These are phyloP conservation scores for Neckera pumila DNA, from an alignment of 225 moss, liverwort and hornwort species.

Conservation along the genomic window DNA sequence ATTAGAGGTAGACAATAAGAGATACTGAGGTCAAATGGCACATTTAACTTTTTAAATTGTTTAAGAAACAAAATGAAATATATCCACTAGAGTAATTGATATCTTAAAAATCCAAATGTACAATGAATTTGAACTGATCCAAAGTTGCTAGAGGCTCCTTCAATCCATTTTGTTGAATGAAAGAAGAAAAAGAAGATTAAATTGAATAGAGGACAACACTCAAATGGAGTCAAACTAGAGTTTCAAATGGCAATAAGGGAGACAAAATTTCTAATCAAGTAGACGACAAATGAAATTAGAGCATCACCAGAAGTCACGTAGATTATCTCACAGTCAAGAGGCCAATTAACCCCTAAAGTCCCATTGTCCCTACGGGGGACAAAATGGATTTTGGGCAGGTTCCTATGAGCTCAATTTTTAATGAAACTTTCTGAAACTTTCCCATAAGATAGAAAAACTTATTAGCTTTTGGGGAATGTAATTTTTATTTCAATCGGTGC, in stretches of 20 bases:
- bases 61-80: neutral
- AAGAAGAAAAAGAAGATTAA: neutral
- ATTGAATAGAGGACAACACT: neutral
- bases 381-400: no score
- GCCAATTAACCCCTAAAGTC: no score
- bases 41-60: neutral
- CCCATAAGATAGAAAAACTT: no score
- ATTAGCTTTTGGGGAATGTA: no score
- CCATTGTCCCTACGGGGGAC: no score
- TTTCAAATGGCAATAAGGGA: neutral
- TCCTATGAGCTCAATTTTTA: no score
- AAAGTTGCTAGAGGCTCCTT: neutral
- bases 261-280: neutral
- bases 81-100: neutral
- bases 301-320: neutral
- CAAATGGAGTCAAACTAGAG: neutral
- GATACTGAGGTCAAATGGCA: neutral
- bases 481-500: no score
- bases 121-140: neutral
- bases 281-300: neutral
- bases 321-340: conserved; percentile 30
- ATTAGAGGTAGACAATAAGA: neutral
- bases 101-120: neutral
- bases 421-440: no score
- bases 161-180: neutral